Evolutionary conservation across 2,329 filamentous ascomycete genomes (phyloP).

Genomic region (Arthrobotrys megalospora): DNA sequence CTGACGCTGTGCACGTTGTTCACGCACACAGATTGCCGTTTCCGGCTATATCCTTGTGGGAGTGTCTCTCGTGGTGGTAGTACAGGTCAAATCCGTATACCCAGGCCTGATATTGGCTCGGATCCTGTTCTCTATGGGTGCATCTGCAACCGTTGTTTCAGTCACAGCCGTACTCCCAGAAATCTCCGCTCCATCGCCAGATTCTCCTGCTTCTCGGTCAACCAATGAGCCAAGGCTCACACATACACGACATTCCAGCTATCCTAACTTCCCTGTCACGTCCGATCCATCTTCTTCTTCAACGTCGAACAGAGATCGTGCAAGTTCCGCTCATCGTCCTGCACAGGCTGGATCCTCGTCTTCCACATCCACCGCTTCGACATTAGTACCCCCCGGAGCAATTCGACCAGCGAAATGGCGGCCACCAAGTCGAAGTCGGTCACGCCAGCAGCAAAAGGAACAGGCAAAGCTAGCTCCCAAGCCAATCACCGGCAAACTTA

Average conservation of each 20-base stretch:
- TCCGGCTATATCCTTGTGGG: conserved; percentile 87
- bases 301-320: conserved; percentile 41
- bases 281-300: conserved; percentile 51
- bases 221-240: conserved; percentile 24
- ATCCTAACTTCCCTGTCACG: conserved; percentile 27
- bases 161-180: conserved; percentile 90
- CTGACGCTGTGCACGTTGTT: conserved; percentile 46
- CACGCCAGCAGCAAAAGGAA: conserved; percentile 53
- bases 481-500: conserved; percentile 74
- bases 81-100: conserved; percentile 89
- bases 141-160: conserved; percentile 77
- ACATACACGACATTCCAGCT: conserved; percentile 30
- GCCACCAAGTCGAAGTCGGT: conserved; percentile 51
- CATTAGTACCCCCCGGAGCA: conserved; percentile 20
- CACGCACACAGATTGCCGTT: conserved; percentile 72
- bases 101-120: conserved; percentile 88
- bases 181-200: conserved; percentile 69
- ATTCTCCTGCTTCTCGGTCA: neutral
- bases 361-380: conserved; percentile 40
- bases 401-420: conserved; percentile 43
- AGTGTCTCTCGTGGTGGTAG: conserved; percentile 81
- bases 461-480: conserved; percentile 66
- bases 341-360: conserved; percentile 36
- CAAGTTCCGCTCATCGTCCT: conserved; percentile 35
- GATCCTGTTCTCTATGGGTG: conserved; percentile 89